Conservation (phyloP, 768 basidiomycete species). For the Rhodotorula taiwanensis region DNA sequence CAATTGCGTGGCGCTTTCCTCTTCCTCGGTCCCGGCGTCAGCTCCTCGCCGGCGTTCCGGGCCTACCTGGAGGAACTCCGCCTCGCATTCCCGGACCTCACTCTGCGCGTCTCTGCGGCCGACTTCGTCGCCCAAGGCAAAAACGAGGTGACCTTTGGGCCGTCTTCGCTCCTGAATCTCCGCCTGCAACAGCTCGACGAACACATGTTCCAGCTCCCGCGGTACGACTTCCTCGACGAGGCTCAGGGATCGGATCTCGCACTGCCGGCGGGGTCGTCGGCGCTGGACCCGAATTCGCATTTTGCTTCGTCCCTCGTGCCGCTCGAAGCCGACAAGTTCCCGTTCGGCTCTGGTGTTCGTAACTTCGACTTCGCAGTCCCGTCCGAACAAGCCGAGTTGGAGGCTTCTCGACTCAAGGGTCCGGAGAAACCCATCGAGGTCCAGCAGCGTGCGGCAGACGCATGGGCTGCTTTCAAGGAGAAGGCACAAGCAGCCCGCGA, state of each 20-base stretch:
- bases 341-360: conserved; percentile 14
- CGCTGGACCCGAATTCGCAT: conserved; percentile 6
- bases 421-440: conserved; percentile 1
- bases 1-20: conserved; percentile 55
- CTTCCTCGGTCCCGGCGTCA: conserved; percentile 61
- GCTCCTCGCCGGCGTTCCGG: conserved; percentile 58
- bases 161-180: conserved; percentile 64
- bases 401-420: conserved; percentile 18
- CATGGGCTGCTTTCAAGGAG: conserved; percentile 34
- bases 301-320: conserved; percentile 33
- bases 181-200: conserved; percentile 65
- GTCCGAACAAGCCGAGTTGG: conserved; percentile 10
- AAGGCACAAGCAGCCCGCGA: conserved; percentile 42
- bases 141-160: conserved; percentile 58
- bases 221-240: conserved; percentile 50
- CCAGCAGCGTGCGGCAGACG: conserved; percentile 5
- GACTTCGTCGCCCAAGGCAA: conserved; percentile 56
- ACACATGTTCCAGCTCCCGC: conserved; percentile 64
- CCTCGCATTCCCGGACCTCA: conserved; percentile 8
- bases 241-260: not conserved
- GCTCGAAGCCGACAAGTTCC: conserved; percentile 41
- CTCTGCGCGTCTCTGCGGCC: conserved; percentile 64
- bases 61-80: conserved; percentile 51
- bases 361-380: conserved; percentile 24
- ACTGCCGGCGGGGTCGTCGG: not conserved